Evolutionary conservation across 331 rosid genomes (phyloP), one percentile per base, ranked within the genome.

Genomic region (Acacia pycnantha): DNA sequence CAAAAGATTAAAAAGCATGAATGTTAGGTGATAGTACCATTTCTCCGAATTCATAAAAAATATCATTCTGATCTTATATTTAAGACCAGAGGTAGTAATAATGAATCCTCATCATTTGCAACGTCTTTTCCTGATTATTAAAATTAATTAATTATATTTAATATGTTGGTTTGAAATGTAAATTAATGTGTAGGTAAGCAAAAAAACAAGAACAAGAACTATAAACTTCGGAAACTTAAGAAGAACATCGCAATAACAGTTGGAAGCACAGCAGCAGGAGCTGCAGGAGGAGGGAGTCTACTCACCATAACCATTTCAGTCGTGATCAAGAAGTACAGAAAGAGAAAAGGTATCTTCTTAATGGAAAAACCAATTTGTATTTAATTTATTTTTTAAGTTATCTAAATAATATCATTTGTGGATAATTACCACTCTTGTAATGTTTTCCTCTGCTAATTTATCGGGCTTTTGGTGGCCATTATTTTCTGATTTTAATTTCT

Each of bases 191-290:
- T 18, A 66, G 84, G 76, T 51, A 89, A 77, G 14, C 50, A 33
- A 3, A 73, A 82, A n/a, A 66, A 79, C 37, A 66, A 81, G 41
- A 64, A 88, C 37, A 31, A 31, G 88, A 31, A 93, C 50, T 83
- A 91, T 59, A 93, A 92, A 71, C 79, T 90, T 50, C 94, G 3
- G 33, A 31, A 31, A 31, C 33, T 31, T 2, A 31, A 93, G 86
- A 93, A 83, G 89, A 94, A 97, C 26, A 88, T 93, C 0, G 99
- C 99, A 70, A 88, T 96, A 58, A 62, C 93, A 73, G 88, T 96
- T 76, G 99, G 97, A 73, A 86, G 91, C 73, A 84, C 92, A 68
- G 97, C 97, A 51, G 99, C 33, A 31, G 33, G 33, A 31, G 33
- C 4, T 1, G 2, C 31, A 29, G 31, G 88, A 3, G 93, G 88